phyloP scores from a whole-genome alignment of 2,329 filamentous ascomycete genomes.

The Botrytis fragariae region DNA sequence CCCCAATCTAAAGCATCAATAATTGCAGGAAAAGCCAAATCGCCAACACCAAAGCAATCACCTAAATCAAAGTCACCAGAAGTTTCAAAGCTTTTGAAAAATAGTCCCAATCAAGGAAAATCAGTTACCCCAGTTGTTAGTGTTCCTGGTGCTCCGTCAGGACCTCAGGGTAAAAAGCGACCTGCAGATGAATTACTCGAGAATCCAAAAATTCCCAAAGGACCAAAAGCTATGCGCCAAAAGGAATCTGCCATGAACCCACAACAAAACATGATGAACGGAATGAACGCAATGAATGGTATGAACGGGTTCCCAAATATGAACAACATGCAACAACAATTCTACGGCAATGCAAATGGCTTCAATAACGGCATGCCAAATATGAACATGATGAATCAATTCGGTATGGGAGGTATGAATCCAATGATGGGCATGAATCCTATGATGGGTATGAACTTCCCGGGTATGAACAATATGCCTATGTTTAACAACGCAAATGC shows the following conservation, averaged over 20 bases:
- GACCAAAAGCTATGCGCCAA: constrained; percentile 62
- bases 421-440: constrained; percentile 45
- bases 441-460: constrained; percentile 36
- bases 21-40: constrained; percentile 24
- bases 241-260: constrained; percentile 43
- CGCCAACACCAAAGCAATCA: constrained; percentile 39
- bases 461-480: constrained; percentile 43
- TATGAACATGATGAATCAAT: constrained; percentile 37
- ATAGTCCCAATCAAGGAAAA: constrained; percentile 30
- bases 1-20: constrained; percentile 35
- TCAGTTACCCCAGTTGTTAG: background rate
- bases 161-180: constrained; percentile 63
- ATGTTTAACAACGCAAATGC: constrained; percentile 37
- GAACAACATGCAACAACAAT: constrained; percentile 26
- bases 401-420: constrained; percentile 41
- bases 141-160: constrained; percentile 16
- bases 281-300: constrained; percentile 40
- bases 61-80: constrained; percentile 13
- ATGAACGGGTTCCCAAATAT: constrained; percentile 39
- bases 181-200: constrained; percentile 70
- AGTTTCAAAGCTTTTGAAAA: constrained; percentile 21
- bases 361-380: constrained; percentile 25
- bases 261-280: constrained; percentile 42
- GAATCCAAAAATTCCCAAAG: constrained; percentile 64
- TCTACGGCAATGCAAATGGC: constrained; percentile 29